phyloP scores from a whole-genome alignment of 305 asterid species.

The Fraxinus platypoda region DNA sequence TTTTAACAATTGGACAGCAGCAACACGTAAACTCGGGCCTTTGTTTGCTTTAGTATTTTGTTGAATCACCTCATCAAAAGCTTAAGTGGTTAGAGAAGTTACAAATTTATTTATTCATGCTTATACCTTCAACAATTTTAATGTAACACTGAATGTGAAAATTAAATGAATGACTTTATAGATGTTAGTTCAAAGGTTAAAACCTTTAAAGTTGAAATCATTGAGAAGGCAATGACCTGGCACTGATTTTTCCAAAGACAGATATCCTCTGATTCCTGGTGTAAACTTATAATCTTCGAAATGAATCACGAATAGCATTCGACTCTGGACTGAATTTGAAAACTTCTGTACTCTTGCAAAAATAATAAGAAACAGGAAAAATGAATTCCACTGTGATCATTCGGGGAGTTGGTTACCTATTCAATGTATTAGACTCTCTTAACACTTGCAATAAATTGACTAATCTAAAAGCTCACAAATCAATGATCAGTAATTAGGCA shows the following conservation, averaged over 20 bases:
- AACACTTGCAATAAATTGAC: background rate
- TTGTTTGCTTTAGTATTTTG: background rate
- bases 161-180: background rate
- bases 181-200: background rate
- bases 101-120: background rate
- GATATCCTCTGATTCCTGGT: background rate
- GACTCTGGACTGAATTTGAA: background rate
- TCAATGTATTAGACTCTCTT: background rate
- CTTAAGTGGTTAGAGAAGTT: background rate
- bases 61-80: background rate
- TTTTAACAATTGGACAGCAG: background rate
- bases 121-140: background rate
- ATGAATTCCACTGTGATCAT: background rate
- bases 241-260: background rate
- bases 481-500: background rate
- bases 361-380: background rate
- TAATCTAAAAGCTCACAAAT: background rate
- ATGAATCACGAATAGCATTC: background rate
- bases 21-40: background rate
- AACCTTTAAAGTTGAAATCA: background rate
- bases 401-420: background rate
- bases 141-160: background rate
- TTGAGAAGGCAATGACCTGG: background rate
- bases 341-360: background rate
- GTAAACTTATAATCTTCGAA: background rate